A percentile compares a stretch with the other conserved stretches of the same genome.
Conservation (phyloP, 164 flowering plant genomes). For the Aristolochia californica region DNA sequence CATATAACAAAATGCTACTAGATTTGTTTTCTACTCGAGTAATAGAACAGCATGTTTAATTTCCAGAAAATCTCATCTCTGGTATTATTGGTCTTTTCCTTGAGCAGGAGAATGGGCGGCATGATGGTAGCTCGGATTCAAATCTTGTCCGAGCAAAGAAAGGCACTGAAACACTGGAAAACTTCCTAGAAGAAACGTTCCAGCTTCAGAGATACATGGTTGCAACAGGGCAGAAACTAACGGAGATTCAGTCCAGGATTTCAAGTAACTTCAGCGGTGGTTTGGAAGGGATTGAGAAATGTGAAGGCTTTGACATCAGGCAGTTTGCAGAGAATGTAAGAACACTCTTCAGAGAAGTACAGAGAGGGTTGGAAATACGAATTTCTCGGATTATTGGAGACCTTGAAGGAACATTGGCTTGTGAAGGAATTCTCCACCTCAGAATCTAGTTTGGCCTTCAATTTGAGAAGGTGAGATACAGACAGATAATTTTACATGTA, state of each 20-base stretch:
- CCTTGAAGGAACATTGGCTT: constrained; percentile 78
- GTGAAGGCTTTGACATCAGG: constrained; percentile 42
- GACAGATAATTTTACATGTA: background rate
- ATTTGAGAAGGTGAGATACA: background rate
- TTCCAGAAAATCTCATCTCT: background rate
- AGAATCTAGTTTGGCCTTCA: constrained; percentile 10
- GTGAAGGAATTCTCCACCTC: constrained; percentile 48
- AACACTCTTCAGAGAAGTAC: constrained; percentile 59
- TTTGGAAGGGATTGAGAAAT: constrained; percentile 23
- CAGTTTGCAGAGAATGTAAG: constrained; percentile 49
- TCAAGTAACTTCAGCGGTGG: constrained; percentile 32
- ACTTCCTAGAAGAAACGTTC: constrained; percentile 76
- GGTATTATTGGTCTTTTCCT: background rate
- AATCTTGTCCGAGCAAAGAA: constrained; percentile 26
- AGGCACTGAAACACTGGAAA: constrained; percentile 39
- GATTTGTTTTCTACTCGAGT: background rate
- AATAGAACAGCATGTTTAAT: background rate
- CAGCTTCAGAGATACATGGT: constrained; percentile 88
- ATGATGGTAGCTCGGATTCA: constrained; percentile 17
- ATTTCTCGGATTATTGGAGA: constrained; percentile 78
- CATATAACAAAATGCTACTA: background rate
- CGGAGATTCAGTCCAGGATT: constrained; percentile 62
- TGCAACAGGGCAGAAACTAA: constrained; percentile 80
- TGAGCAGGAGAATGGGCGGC: constrained; percentile 40
- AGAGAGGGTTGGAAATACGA: constrained; percentile 75